Base-by-base conservation (phyloP, 495 filamentous ascomycete genomes). In the Aspergillus asperescens region DNA sequence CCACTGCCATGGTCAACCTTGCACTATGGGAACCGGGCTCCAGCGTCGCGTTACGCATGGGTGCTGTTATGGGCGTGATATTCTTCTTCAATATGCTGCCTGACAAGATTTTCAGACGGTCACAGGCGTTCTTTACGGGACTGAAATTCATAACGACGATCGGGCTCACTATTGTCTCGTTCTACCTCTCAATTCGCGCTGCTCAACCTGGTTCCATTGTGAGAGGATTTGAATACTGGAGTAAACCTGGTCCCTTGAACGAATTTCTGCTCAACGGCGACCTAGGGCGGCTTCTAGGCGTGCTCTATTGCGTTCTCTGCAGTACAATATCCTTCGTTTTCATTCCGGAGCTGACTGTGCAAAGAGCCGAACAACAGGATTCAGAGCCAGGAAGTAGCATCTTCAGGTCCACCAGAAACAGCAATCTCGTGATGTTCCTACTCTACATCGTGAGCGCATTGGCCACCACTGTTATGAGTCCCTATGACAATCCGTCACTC, bases 1-100 rank as follows among this genome's bases (percentile, higher is more conserved):
- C 92, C 31, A 83, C 88, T 2, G 90, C 88, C 19, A 85, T 89
- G 52, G 82, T 95, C 49, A 94, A 88, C 23, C 82, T 94, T 46
- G 74, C 83, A 15, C 86, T 86, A 63, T 96, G 89, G 90, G 78
- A 85, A 31, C 63, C 71, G 4, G 31, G 69, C 6, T 46, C 84
- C 22, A 78, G 77, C 23, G 78, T 85, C 45, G 82, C 82, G 25
- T 76, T 86, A 18, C 92, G 86, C 66, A 78, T 95, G 41, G 76
- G 79, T 10, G 68, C 92, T 48, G 87, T 92, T 66, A 79, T 84
- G n/a, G 13, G 76, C 5, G 58, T 83, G 20, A 85, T 93, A 46
- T 69, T 91, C 32, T 58, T 64, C 10, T 86, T 88, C 70, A 95
- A 95, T 63, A 68, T 91, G 37, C 83, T 90, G 41, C 87, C 88